A percentile compares a stretch with the other conserved stretches of the same genome.
phyloP scores from a whole-genome alignment of 2,329 filamentous ascomycete species.

The Colletotrichum agaves region DNA sequence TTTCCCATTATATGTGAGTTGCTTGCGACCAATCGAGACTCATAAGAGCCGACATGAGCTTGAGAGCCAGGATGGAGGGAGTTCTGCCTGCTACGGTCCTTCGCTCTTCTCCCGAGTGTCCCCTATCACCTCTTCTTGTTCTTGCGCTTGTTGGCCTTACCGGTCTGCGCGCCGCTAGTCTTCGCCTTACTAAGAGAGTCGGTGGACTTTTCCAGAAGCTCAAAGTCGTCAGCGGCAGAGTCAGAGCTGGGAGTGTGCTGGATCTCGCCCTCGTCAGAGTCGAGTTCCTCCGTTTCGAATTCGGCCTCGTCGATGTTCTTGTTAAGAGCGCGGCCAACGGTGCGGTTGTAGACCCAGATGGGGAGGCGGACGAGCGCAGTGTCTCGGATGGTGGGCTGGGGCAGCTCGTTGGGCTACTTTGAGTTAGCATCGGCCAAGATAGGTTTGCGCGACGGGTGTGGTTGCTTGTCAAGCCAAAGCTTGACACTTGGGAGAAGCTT shows the following conservation, averaged over 20 bases:
- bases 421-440: constrained; percentile 38
- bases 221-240: constrained; percentile 70
- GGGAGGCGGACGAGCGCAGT: constrained; percentile 87
- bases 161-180: constrained; percentile 58
- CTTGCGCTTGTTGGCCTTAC: constrained; percentile 64
- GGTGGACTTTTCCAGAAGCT: constrained; percentile 70
- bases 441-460: neutral
- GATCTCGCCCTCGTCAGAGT: constrained; percentile 60
- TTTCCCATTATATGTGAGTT: constrained; percentile 1
- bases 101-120: neutral
- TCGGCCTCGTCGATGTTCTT: constrained; percentile 50
- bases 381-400: constrained; percentile 79
- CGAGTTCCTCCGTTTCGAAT: constrained; percentile 49
- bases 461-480: neutral
- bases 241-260: constrained; percentile 66
- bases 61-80: neutral
- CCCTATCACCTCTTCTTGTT: constrained; percentile 62
- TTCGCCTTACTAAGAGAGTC: constrained; percentile 65
- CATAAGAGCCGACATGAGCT: neutral
- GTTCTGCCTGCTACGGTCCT: neutral
- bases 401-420: constrained; percentile 79
- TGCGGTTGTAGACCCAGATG: constrained; percentile 73
- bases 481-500: constrained; percentile 52
- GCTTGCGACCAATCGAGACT: neutral
- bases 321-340: constrained; percentile 60